Evolutionary conservation across 2,329 filamentous ascomycete genomes (phyloP).

Genomic region (Fusarium staphyleae): DNA sequence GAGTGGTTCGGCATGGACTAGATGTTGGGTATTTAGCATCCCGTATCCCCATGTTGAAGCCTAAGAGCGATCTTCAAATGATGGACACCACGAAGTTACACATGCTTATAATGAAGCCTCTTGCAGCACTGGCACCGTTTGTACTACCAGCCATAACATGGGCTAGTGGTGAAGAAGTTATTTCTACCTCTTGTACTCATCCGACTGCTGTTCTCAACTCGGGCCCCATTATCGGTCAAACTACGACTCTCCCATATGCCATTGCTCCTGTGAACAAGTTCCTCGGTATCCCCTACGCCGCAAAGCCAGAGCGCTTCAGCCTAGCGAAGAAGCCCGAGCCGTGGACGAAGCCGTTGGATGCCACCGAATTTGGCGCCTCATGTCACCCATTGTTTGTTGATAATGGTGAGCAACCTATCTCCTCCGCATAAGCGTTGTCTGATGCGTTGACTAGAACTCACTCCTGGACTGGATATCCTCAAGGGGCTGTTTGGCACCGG

Average conservation of each 20-base stretch:
- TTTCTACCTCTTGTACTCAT: not conserved
- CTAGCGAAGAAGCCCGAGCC: constrained; percentile 13
- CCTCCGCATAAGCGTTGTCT: not conserved
- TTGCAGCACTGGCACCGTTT: not conserved
- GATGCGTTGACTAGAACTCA: constrained; percentile 21
- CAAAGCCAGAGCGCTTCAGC: constrained; percentile 25
- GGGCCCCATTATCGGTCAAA: constrained; percentile 23
- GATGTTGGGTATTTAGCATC: not conserved
- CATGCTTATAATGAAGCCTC: constrained; percentile 14
- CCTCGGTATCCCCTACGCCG: constrained; percentile 35
- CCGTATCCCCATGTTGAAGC: too few species aligned
- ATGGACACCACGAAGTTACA: not conserved
- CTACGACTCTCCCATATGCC: constrained; percentile 24
- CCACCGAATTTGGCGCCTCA: constrained; percentile 23
- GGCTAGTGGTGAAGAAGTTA: not conserved
- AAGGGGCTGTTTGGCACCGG: constrained; percentile 30
- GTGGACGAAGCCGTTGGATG: constrained; percentile 24
- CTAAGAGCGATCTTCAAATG: not conserved
- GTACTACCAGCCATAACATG: constrained; percentile 1
- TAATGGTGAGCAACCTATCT: constrained; percentile 13
- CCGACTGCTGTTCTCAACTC: constrained; percentile 28
- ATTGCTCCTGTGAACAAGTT: constrained; percentile 30
- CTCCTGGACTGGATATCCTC: constrained; percentile 27
- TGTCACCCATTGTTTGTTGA: constrained; percentile 29
- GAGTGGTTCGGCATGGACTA: not conserved